Evolutionary conservation across 768 basidiomycete species (phyloP).

Genomic region (Lepiota brunneoincarnata): DNA sequence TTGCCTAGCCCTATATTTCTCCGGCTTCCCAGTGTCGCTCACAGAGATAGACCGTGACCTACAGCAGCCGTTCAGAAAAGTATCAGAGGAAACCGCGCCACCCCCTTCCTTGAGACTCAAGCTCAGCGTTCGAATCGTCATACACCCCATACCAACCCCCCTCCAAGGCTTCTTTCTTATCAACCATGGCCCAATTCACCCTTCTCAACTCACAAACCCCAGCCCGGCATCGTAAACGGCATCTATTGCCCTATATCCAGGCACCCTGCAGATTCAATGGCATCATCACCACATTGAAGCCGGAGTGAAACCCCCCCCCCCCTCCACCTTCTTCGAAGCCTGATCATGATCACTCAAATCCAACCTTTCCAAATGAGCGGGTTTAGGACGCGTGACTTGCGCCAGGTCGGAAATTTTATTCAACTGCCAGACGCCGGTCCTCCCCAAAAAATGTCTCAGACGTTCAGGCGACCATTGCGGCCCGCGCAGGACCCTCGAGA

Average conservation of each 20-base stretch:
- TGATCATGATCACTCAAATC: neutral
- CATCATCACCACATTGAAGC: neutral
- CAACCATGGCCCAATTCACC: neutral
- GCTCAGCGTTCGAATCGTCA: neutral
- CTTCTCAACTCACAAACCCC: neutral
- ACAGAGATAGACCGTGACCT: too few relatives aligned
- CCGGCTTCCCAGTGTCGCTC: too few relatives aligned
- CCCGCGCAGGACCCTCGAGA: neutral
- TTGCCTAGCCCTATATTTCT: neutral
- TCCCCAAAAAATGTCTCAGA: slow-evolving; percentile 4
- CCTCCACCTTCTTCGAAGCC: slow-evolving; percentile 3
- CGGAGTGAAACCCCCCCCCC: neutral
- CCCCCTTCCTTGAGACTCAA: neutral
- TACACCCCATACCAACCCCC: neutral
- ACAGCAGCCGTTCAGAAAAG: too few relatives aligned
- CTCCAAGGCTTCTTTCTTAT: slow-evolving; percentile 6
- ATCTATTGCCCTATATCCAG: neutral
- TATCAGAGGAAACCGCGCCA: neutral
- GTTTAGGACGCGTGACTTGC: neutral
- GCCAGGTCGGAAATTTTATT: neutral
- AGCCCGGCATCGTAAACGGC: neutral
- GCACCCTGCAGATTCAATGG: neutral
- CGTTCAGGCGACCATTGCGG: neutral
- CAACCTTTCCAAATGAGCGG: neutral
- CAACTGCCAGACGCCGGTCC: slow-evolving; percentile 3